Evolutionary conservation across 1,284 basidiomycete genomes (phyloP), one percentile per base, ranked within the genome.

Genomic region (Wallemia mellicola): DNA sequence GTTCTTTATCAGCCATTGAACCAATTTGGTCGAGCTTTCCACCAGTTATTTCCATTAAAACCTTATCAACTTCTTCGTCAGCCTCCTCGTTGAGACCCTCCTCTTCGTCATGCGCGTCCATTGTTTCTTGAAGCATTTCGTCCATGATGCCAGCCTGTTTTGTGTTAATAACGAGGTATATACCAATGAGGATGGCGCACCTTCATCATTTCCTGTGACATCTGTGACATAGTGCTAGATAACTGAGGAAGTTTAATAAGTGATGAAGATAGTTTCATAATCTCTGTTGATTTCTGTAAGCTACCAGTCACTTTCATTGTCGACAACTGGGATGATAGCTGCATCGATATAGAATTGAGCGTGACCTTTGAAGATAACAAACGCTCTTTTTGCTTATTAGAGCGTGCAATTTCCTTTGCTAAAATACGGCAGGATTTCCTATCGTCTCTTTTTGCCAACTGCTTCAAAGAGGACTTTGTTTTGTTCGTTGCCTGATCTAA

Each of bases 141-240:
- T 88, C 86, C 77, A 91, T 79, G 60, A 92, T 84, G 2, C 87
- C 87, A 55, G 86, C 86, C 87, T 92, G 61, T 0, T 22, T 30
- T 57, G 38, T 32, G 27, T 60, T 28, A 27, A 22, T 28, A 3
- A n/a, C n/a, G 27, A 25, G n/a, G 1, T 9, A 28, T 27, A 56
- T 2, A 19, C 55, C 27, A 59, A 63, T n/a, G n/a, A n/a, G n/a
- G n/a, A n/a, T n/a, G n/a, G n/a, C 64, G 9, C 62, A 84, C 87
- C 78, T 96, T 96, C 64, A 86, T 95, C 89, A 98, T 95, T 71
- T 98, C 92, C 79, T 89, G 86, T 66, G 83, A 86, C 88, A 98
- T 92, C 67, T 95, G 84, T 27, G 88, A 79, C 94, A 99, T 98
- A 0, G 80, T 78, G 63, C 81, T 82, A 68, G 81, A 85, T 60